phyloP scores from a whole-genome alignment of 805 yeast species.

The Kuraishia molischiana region DNA sequence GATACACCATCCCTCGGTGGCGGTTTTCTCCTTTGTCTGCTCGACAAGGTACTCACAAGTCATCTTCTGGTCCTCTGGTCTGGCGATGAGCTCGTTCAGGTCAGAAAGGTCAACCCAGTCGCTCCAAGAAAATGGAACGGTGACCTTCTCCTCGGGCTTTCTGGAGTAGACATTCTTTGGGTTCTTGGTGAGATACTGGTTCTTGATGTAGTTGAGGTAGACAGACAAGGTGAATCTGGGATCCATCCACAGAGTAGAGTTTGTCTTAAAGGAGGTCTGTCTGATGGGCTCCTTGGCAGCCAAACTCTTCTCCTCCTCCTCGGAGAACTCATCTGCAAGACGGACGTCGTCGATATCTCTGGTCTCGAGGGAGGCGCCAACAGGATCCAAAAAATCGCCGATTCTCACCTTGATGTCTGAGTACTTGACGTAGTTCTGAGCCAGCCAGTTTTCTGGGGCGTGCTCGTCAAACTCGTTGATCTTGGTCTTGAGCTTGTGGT shows the following conservation, averaged over 20 bases:
- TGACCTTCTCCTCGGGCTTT: constrained; percentile 4
- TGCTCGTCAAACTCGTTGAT: neutral
- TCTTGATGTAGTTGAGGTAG: constrained; percentile 30
- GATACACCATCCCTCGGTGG: constrained; percentile 2
- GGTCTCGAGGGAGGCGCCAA: neutral
- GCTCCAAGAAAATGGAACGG: constrained; percentile 27
- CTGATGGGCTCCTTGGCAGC: neutral
- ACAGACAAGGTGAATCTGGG: constrained; percentile 49
- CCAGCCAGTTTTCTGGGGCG: constrained; percentile 2
- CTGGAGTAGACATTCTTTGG: neutral
- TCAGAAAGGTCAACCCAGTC: constrained; percentile 43
- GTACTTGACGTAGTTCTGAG: neutral
- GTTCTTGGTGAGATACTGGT: neutral
- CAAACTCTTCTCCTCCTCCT: neutral
- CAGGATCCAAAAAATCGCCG: constrained; percentile 1
- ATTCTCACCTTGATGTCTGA: constrained; percentile 1
- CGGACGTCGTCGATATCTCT: neutral
- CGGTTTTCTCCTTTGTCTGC: neutral
- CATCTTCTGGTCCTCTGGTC: constrained; percentile 4
- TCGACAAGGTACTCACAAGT: constrained; percentile 1
- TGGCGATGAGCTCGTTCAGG: constrained; percentile 23
- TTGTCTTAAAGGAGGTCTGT: neutral
- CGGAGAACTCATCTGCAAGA: neutral
- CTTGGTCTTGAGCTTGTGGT: neutral
- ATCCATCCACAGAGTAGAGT: constrained; percentile 19